Conservation (phyloP, 768 basidiomycete genomes). For the Ramaria rubella region DNA sequence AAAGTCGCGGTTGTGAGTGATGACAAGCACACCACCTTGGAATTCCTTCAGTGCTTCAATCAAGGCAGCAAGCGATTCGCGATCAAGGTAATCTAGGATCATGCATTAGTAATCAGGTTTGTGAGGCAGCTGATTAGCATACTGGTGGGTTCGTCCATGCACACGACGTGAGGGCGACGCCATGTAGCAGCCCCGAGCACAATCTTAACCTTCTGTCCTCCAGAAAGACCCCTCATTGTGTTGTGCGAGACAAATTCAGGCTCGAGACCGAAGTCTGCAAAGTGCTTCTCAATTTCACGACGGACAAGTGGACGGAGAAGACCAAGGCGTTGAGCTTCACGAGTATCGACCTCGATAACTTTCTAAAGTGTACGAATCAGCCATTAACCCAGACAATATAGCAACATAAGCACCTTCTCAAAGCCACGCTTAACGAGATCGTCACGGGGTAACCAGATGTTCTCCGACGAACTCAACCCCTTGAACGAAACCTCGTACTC, state of each 20-base stretch:
- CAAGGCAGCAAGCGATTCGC: conserved; percentile 97
- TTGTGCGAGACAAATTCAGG: conserved; percentile 99
- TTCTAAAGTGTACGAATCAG: conserved; percentile 43
- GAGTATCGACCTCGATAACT: conserved; percentile 94
- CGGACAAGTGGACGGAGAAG: conserved; percentile 94
- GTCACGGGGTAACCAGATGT: conserved; percentile 95
- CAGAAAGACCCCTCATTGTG: conserved; percentile 97
- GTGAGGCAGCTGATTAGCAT: conserved; percentile 21
- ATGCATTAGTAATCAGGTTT: conserved; percentile 10
- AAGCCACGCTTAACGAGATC: conserved; percentile 97
- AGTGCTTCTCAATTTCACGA: conserved; percentile 98
- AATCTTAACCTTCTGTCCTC: conserved; percentile 99
- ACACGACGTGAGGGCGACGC: conserved; percentile 97
- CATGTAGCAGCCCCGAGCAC: conserved; percentile 97
- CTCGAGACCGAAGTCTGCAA: conserved; percentile 98
- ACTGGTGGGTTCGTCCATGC: conserved; percentile 95
- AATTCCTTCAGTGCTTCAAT: conserved; percentile 97
- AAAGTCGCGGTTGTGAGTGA: conserved; percentile 98
- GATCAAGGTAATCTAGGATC: conserved; percentile 87
- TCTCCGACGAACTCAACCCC: conserved; percentile 91
- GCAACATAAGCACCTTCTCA: conserved; percentile 60
- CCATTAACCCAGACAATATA: background rate
- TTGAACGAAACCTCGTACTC: conserved; percentile 99
- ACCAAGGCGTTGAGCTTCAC: conserved; percentile 95
- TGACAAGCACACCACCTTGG: conserved; percentile 96